Percentiles rank a stretch among this genome's conserved stretches.
Conservation (phyloP, 1,284 basidiomycete genomes). For the Malassezia nana region DNA sequence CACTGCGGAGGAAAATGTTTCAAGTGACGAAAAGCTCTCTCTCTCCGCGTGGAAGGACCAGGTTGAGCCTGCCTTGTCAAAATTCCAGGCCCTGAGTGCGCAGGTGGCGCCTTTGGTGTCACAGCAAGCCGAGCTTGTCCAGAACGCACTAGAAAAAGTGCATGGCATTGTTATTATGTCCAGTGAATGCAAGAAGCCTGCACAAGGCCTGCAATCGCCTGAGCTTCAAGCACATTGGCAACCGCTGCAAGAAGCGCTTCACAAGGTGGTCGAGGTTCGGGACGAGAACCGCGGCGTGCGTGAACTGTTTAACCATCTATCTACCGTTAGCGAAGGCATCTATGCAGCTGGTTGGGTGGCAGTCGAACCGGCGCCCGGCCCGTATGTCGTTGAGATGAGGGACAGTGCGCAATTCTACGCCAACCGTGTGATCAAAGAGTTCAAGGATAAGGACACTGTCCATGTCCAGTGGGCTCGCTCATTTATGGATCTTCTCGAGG, state of each 20-base stretch:
- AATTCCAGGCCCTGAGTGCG: slow-evolving; percentile 65
- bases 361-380: slow-evolving; percentile 67
- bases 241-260: slow-evolving; percentile 66
- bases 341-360: slow-evolving; percentile 86
- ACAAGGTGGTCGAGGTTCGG: slow-evolving; percentile 66
- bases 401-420: slow-evolving; percentile 82
- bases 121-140: slow-evolving; percentile 12
- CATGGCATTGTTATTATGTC: slow-evolving; percentile 62
- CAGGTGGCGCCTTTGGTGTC: slow-evolving; percentile 64
- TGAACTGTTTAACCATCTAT: slow-evolving; percentile 72
- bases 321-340: slow-evolving; percentile 69
- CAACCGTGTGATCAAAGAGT: slow-evolving; percentile 82
- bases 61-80: slow-evolving; percentile 63
- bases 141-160: slow-evolving; percentile 58
- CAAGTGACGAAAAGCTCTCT: too few relatives aligned
- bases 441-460: slow-evolving; percentile 71
- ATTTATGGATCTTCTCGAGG: slow-evolving; percentile 65
- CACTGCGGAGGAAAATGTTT: too few relatives aligned
- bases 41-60: slow-evolving; percentile 66
- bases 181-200: slow-evolving; percentile 61
- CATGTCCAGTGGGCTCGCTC: slow-evolving; percentile 79
- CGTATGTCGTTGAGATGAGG: slow-evolving; percentile 73
- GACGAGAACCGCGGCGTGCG: slow-evolving; percentile 71
- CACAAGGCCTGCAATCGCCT: slow-evolving; percentile 56
- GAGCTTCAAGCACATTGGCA: slow-evolving; percentile 59